Conservation (phyloP, 331 rosid species). For the Telfairia occidentalis region DNA sequence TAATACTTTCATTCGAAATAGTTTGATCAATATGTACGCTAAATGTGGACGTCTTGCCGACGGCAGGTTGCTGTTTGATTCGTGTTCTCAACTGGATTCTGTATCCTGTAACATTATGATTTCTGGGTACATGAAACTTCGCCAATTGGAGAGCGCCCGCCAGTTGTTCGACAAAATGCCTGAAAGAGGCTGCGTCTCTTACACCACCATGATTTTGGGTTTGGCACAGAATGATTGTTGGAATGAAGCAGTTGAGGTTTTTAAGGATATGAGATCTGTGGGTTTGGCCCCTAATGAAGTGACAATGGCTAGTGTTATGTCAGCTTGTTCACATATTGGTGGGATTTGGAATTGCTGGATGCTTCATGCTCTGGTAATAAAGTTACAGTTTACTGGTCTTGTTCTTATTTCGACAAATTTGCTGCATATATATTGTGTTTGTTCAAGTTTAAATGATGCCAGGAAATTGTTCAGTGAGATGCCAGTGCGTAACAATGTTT, state of each 20-base stretch:
- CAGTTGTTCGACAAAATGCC: constrained; percentile 68
- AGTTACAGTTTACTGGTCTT: constrained; percentile 31
- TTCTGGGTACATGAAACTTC: constrained; percentile 45
- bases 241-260: constrained; percentile 50
- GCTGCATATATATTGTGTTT: constrained; percentile 63
- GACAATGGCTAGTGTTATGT: constrained; percentile 53
- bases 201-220: constrained; percentile 83
- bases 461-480: constrained; percentile 47
- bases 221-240: constrained; percentile 48
- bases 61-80: constrained; percentile 39
- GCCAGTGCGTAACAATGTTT: constrained; percentile 53
- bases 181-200: constrained; percentile 46
- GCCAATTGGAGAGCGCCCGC: constrained; percentile 49
- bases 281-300: constrained; percentile 55
- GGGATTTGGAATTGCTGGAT: constrained; percentile 46
- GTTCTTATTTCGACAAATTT: constrained; percentile 60
- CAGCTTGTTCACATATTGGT: constrained; percentile 45
- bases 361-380: constrained; percentile 56
- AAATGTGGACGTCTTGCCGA: constrained; percentile 43
- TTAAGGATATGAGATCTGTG: constrained; percentile 49
- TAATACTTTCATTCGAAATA: constrained; percentile 48
- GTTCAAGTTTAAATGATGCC: constrained; percentile 47
- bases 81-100: constrained; percentile 33
- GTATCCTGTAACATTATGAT: constrained; percentile 80
- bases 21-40: constrained; percentile 63